Base-by-base conservation (phyloP, 2,329 filamentous ascomycete species). In the Microsporum canis region DNA sequence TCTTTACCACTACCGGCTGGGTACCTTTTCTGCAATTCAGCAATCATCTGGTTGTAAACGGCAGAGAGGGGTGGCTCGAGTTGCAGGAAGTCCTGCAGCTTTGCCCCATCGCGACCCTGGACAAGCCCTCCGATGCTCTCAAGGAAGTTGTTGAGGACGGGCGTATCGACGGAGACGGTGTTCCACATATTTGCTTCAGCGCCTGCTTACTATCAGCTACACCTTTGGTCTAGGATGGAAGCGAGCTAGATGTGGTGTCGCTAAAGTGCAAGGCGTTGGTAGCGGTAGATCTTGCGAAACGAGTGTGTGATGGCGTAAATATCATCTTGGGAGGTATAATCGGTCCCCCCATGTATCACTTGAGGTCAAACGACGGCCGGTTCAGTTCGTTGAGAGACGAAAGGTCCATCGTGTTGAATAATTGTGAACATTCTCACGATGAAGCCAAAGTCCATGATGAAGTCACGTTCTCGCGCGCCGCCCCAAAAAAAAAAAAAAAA, bases 31-130 rank as follows among this genome's bases (percentile, higher is more conserved):
- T 81, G 84, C 58, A 95, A 78, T 75, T 94, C 88, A 29, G 75
- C 72, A 33, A 84, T 83, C 67, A 95, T 84, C 61, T 83, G 77
- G 64, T 80, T 79, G 72, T 94, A 94, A 59, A 85, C 79, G 14
- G 83, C 78, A 1, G 84, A 78, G 33, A 89, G 81, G 34, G 83
- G 83, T 10, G 88, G 88, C 70, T 92, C 88, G 65, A 94, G 86
- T 64, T 85, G 81, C 12, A 95, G 80, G 78, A 84, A 91, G 62
- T 84, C 79, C 64, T 86, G 81, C 12, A 95, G 80, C 64, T 81
- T 78, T 36, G 78, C 75, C 63, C 86, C 88, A 73, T 91, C 81
- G 63, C 85, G 83, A 23, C 75, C 74, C 60, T 80, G 79, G 57
- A 91, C 79, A 61, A 87, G 80, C 23, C 76, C 76, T 59, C 82